These are phyloP conservation scores for Magnaporthiopsis rhizophila DNA, from an alignment of 2,329 filamentous ascomycete genomes.

Conservation along the genomic window DNA sequence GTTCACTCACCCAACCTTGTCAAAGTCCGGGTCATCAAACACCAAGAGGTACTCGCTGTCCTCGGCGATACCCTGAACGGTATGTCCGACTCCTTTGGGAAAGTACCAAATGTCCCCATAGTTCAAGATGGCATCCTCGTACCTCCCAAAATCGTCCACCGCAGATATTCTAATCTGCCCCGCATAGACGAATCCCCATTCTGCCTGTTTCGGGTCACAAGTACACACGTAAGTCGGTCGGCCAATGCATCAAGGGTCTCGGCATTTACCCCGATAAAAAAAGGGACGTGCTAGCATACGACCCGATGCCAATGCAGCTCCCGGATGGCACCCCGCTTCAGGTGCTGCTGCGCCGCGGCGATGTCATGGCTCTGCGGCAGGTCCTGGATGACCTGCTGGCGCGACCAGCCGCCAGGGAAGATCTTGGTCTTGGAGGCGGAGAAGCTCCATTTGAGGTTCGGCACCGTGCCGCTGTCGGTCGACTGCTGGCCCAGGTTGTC, in stretches of 20 bases:
- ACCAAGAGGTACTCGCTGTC: slow-evolving; percentile 60
- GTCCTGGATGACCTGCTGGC: slow-evolving; percentile 60
- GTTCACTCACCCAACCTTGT: slow-evolving; percentile 43
- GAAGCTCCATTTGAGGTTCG: slow-evolving; percentile 63
- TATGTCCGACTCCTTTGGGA: slow-evolving; percentile 56
- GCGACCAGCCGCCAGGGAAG: slow-evolving; percentile 56
- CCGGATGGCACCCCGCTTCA: slow-evolving; percentile 56
- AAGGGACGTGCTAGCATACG: slow-evolving; percentile 28
- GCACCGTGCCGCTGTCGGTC: slow-evolving; percentile 56
- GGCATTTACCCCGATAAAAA: background rate
- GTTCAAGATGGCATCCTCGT: slow-evolving; percentile 45
- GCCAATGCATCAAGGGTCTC: background rate
- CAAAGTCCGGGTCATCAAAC: slow-evolving; percentile 61
- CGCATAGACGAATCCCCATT: slow-evolving; percentile 57
- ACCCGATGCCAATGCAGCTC: slow-evolving; percentile 62
- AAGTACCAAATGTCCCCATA: slow-evolving; percentile 64
- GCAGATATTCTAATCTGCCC: slow-evolving; percentile 51
- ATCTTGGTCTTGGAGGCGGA: slow-evolving; percentile 58
- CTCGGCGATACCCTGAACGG: slow-evolving; percentile 55
- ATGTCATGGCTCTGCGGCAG: slow-evolving; percentile 59
- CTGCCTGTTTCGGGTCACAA: slow-evolving; percentile 34
- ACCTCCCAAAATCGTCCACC: slow-evolving; percentile 53
- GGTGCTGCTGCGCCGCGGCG: slow-evolving; percentile 59
- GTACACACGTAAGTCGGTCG: slow-evolving; percentile 2
- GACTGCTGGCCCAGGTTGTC: slow-evolving; percentile 53